These are phyloP conservation scores for Annulohypoxylon moriforme DNA, from an alignment of 495 filamentous ascomycete species.

Conservation along the genomic window DNA sequence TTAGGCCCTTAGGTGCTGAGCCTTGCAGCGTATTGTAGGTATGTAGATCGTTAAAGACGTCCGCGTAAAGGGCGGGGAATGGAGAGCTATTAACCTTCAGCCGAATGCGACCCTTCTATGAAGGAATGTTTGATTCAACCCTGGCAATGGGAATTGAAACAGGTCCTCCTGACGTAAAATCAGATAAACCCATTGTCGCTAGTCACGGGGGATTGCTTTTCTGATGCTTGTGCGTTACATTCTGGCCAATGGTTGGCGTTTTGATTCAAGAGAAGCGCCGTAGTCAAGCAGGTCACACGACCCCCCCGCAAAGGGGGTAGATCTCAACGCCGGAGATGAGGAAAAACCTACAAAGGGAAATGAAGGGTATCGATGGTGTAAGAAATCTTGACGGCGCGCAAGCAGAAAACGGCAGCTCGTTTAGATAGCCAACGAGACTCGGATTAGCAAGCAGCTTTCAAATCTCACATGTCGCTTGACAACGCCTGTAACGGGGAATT, in stretches of 20 bases:
- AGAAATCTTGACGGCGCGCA: slow-evolving; percentile 10
- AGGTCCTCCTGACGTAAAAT: slow-evolving; percentile 27
- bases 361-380: slow-evolving; percentile 31
- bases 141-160: slow-evolving; percentile 16
- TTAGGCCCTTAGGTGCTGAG: slow-evolving; percentile 16
- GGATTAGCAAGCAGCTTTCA: slow-evolving; percentile 19
- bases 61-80: slow-evolving; percentile 32
- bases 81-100: slow-evolving; percentile 35
- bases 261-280: slow-evolving; percentile 28
- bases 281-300: slow-evolving; percentile 43
- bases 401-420: slow-evolving; percentile 28
- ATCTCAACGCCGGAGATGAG: slow-evolving; percentile 41
- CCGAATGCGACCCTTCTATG: slow-evolving; percentile 42
- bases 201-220: slow-evolving; percentile 36
- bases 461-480: slow-evolving; percentile 30
- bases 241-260: slow-evolving; percentile 32
- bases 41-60: slow-evolving; percentile 34
- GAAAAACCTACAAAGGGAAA: slow-evolving; percentile 33
- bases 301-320: slow-evolving; percentile 42
- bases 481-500: slow-evolving; percentile 22
- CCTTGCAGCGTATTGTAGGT: slow-evolving; percentile 31
- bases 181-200: slow-evolving; percentile 21
- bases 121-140: slow-evolving; percentile 39
- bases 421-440: slow-evolving; percentile 10
- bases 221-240: slow-evolving; percentile 37